Conservation (phyloP, 2,329 filamentous ascomycete species). For the Rhexocercosporidium sp. region DNA sequence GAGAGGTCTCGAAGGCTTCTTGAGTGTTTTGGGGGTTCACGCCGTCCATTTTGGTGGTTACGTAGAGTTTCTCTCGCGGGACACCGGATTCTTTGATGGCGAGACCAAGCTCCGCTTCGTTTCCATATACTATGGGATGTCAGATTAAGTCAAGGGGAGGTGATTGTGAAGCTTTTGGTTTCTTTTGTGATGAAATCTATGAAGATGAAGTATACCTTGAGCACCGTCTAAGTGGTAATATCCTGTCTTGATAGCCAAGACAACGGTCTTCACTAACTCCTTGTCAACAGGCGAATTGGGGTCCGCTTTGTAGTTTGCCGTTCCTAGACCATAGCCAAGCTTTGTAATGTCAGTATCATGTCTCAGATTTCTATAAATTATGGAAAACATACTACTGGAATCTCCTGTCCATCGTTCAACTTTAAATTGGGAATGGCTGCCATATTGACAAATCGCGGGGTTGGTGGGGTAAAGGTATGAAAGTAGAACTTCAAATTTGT, state of each 20-base stretch:
- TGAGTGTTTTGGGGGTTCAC: conserved; percentile 41
- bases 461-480: conserved; percentile 18
- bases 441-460: conserved; percentile 10
- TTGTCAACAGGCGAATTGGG: conserved; percentile 53
- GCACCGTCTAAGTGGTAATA: conserved; percentile 78
- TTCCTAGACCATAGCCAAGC: conserved; percentile 76
- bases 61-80: conserved; percentile 70
- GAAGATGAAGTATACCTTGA: conserved; percentile 55
- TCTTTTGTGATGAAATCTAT: not conserved
- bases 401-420: conserved; percentile 75
- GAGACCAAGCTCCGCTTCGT: conserved; percentile 72
- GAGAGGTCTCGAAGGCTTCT: conserved; percentile 57
- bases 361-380: not conserved
- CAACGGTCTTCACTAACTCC: conserved; percentile 54
- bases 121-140: conserved; percentile 57
- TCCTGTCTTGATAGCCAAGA: conserved; percentile 70
- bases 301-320: conserved; percentile 64
- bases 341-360: conserved; percentile 40
- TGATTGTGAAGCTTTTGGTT: not conserved
- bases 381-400: conserved; percentile 63
- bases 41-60: conserved; percentile 64
- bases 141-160: not conserved
- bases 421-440: conserved; percentile 53
- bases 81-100: conserved; percentile 72
- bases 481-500: not conserved